Base-by-base conservation (phyloP, 2,329 filamentous ascomycete genomes). In the Sporothrix sp. region DNA sequence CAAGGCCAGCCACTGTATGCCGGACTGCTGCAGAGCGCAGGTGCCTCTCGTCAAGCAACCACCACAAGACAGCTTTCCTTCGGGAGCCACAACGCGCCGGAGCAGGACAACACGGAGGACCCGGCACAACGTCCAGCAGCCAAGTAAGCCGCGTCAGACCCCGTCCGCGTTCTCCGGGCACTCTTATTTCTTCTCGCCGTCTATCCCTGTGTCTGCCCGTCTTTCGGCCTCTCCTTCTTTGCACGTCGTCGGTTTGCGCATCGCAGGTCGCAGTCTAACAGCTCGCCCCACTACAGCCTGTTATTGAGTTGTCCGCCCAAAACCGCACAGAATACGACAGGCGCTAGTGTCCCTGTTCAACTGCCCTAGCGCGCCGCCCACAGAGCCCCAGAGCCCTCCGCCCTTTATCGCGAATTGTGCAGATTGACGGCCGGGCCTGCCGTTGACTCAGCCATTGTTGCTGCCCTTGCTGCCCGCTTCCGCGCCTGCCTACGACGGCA, bases 401-500 rank as follows among this genome's bases (percentile, higher is more conserved):
- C 36, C 36, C 20, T 38, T 38, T 18, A 38, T 38, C 36, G 36
- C 36, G 6, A 28, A 28, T 28, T 6, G n/a, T n/a, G n/a, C n/a
- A n/a, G n/a, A n/a, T n/a, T n/a, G n/a, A n/a, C 35, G 35, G 27
- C 45, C 45, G 45, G 28, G 32, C 45, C 33, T 32, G 35, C 45
- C 45, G 45, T 48, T 38, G 35, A 39, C 45, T 39, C 45, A 48
- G 45, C 45, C 45, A 30, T 48, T 30, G 7, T 23, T 39, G 5
- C 44, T 21, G 25, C 35, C 18, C n/a, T 37, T 20, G 35, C 35
- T n/a, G n/a, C n/a, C n/a, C n/a, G n/a, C 16, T 6, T 37, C 16
- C n/a, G 25, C 25, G 25, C 25, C 25, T 28, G 16, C 14, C 43
- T 25, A 16, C 43, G 32, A 25, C 43, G 30, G 30, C 20, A 35